Conservation (phyloP, 768 basidiomycete genomes). For the Mycena albidolilacea region DNA sequence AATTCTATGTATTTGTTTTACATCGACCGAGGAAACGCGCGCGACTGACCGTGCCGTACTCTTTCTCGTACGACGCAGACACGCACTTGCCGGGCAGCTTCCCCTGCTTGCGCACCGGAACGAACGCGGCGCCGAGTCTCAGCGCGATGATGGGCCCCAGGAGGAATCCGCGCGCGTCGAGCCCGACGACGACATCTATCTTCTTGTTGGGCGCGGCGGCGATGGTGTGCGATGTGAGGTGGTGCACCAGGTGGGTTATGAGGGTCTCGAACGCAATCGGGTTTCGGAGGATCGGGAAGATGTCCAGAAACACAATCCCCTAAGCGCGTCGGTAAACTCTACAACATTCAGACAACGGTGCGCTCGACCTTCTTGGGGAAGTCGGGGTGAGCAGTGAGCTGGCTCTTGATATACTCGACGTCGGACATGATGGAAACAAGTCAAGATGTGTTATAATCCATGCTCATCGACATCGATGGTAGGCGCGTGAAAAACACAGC, state of each 20-base stretch:
- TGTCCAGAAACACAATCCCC: slow-evolving; percentile 95
- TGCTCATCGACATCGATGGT: no score
- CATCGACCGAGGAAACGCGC: not conserved
- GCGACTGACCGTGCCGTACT: slow-evolving; percentile 85
- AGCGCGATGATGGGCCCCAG: slow-evolving; percentile 94
- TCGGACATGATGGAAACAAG: slow-evolving; percentile 72
- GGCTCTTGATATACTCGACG: slow-evolving; percentile 76
- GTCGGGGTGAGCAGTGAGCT: slow-evolving; percentile 75
- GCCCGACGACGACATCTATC: slow-evolving; percentile 93
- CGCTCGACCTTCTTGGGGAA: slow-evolving; percentile 90
- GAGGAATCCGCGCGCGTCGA: slow-evolving; percentile 97
- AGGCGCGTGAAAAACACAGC: no score
- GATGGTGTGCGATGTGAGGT: slow-evolving; percentile 85
- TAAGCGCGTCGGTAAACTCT: slow-evolving; percentile 46
- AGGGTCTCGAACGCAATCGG: slow-evolving; percentile 92
- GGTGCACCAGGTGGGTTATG: slow-evolving; percentile 90
- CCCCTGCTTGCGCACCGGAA: slow-evolving; percentile 94
- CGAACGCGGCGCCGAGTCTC: slow-evolving; percentile 93
- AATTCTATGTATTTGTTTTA: not conserved
- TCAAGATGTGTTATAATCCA: slow-evolving; percentile 30
- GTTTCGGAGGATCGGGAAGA: slow-evolving; percentile 92
- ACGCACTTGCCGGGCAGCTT: slow-evolving; percentile 94
- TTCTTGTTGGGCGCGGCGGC: slow-evolving; percentile 71
- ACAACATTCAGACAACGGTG: slow-evolving; percentile 8
- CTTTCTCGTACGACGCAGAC: slow-evolving; percentile 87